Percentiles rank a stretch among this genome's conserved stretches.
Conservation (phyloP, 2,329 filamentous ascomycete genomes). For the Corniculantispora saksenae region DNA sequence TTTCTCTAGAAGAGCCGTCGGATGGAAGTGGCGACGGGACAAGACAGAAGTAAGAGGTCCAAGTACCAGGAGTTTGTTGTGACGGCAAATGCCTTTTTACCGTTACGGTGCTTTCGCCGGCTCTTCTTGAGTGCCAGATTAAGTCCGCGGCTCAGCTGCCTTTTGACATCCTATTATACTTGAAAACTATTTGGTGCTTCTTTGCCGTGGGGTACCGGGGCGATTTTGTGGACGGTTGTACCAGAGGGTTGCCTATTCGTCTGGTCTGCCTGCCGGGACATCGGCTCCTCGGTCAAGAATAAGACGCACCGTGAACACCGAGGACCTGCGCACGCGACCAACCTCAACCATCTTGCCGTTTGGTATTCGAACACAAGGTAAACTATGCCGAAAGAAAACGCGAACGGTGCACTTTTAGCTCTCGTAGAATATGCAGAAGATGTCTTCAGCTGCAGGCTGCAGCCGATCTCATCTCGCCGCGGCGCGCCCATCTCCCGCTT, state of each 20-base stretch:
- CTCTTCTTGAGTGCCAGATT: not conserved
- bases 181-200: too few species aligned
- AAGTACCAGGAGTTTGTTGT: not conserved
- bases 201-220: too few species aligned
- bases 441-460: not conserved
- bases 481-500: slow-evolving; percentile 7
- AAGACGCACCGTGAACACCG: not conserved
- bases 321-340: not conserved
- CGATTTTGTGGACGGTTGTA: not conserved
- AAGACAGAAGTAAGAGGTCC: not conserved
- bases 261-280: not conserved
- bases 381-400: not conserved
- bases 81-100: not conserved
- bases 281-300: not conserved
- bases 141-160: not conserved
- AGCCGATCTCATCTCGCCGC: not conserved
- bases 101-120: too few species aligned
- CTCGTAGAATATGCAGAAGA: not conserved
- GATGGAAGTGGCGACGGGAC: not conserved
- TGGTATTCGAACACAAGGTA: not conserved
- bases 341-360: not conserved
- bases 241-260: not conserved
- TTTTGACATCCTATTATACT: too few species aligned
- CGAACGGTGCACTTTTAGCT: too few species aligned
- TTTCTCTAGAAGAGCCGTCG: not conserved